A percentile compares a stretch with the other conserved stretches of the same genome.
Conservation (phyloP, 2,329 filamentous ascomycete species). For the Epichloe bromicola region DNA sequence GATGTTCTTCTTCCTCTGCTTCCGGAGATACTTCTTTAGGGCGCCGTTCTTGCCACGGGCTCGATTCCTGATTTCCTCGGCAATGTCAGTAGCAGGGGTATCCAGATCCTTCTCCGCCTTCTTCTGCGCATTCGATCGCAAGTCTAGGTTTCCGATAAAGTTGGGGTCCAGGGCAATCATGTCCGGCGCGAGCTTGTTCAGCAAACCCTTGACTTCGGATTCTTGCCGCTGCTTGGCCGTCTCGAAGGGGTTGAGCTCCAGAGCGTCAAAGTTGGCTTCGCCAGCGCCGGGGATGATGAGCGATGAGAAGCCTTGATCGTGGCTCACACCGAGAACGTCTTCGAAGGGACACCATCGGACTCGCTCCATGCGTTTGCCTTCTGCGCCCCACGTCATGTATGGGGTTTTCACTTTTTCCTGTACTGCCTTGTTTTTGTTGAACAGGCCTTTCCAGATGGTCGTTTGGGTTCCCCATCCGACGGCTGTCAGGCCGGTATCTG, state of each 20-base stretch:
- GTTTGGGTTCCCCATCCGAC: slow-evolving; percentile 85
- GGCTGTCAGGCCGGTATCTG: slow-evolving; percentile 75
- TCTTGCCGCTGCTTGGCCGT: slow-evolving; percentile 87
- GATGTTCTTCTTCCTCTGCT: slow-evolving; percentile 85
- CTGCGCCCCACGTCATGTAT: slow-evolving; percentile 87
- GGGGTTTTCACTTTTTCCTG: slow-evolving; percentile 72
- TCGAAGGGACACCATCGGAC: slow-evolving; percentile 91
- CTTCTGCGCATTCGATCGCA: slow-evolving; percentile 64
- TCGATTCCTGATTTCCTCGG: slow-evolving; percentile 57
- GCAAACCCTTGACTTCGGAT: slow-evolving; percentile 71
- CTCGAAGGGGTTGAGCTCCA: slow-evolving; percentile 93
- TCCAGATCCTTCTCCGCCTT: slow-evolving; percentile 71
- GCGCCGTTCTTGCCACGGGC: slow-evolving; percentile 84
- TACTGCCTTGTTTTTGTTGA: slow-evolving; percentile 57
- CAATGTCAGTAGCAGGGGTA: slow-evolving; percentile 43
- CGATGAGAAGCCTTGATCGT: slow-evolving; percentile 76
- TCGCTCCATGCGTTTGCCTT: slow-evolving; percentile 67
- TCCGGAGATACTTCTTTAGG: slow-evolving; percentile 75
- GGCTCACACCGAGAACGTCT: slow-evolving; percentile 76
- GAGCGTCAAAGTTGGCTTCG: slow-evolving; percentile 88
- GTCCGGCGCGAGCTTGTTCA: slow-evolving; percentile 91
- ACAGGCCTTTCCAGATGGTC: slow-evolving; percentile 83
- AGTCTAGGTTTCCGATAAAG: slow-evolving; percentile 78
- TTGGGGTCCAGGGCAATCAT: slow-evolving; percentile 95
- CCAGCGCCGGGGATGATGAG: slow-evolving; percentile 90